phyloP scores from a whole-genome alignment of 2,329 filamentous ascomycete species.

The Penicillium occitanis region DNA sequence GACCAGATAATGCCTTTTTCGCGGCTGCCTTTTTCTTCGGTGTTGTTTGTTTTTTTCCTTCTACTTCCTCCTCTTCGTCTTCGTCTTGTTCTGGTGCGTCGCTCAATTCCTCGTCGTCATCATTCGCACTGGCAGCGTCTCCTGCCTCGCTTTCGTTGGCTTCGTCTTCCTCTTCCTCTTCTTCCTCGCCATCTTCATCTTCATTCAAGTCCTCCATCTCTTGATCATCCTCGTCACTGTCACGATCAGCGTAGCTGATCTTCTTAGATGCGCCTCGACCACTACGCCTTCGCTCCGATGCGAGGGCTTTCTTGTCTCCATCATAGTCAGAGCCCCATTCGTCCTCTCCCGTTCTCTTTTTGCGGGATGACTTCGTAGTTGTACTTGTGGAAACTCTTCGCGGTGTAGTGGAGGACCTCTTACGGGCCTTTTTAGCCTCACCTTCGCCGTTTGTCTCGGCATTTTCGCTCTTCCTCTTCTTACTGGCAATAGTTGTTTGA shows the following conservation, averaged over 20 bases:
- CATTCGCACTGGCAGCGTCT: slow-evolving; percentile 4
- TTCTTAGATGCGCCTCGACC: slow-evolving; percentile 36
- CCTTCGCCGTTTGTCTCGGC: slow-evolving; percentile 30
- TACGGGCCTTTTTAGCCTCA: slow-evolving; percentile 35
- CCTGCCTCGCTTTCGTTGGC: slow-evolving; percentile 12
- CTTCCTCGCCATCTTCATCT: slow-evolving; percentile 27
- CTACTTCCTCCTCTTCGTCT: slow-evolving; percentile 9
- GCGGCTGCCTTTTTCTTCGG: slow-evolving; percentile 5
- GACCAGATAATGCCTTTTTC: slow-evolving; percentile 11
- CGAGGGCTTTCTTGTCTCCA: slow-evolving; percentile 36
- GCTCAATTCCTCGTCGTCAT: slow-evolving; percentile 20
- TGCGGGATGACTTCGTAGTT: slow-evolving; percentile 35
- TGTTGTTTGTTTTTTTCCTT: not conserved
- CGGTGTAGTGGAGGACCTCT: slow-evolving; percentile 29
- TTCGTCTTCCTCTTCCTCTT: slow-evolving; percentile 34
- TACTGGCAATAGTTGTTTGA: slow-evolving; percentile 29
- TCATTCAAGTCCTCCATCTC: slow-evolving; percentile 44
- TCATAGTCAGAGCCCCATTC: slow-evolving; percentile 45
- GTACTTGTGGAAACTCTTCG: slow-evolving; percentile 36
- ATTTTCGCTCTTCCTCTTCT: slow-evolving; percentile 46
- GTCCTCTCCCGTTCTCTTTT: slow-evolving; percentile 40
- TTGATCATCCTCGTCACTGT: slow-evolving; percentile 46
- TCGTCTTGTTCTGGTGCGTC: slow-evolving; percentile 1
- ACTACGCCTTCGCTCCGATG: slow-evolving; percentile 41
- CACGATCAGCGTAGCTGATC: slow-evolving; percentile 47